Percentiles rank a stretch among this genome's conserved stretches.
Evolutionary conservation across 179 eudicot genomes (phyloP).

Genomic region (Beta corolliflora): DNA sequence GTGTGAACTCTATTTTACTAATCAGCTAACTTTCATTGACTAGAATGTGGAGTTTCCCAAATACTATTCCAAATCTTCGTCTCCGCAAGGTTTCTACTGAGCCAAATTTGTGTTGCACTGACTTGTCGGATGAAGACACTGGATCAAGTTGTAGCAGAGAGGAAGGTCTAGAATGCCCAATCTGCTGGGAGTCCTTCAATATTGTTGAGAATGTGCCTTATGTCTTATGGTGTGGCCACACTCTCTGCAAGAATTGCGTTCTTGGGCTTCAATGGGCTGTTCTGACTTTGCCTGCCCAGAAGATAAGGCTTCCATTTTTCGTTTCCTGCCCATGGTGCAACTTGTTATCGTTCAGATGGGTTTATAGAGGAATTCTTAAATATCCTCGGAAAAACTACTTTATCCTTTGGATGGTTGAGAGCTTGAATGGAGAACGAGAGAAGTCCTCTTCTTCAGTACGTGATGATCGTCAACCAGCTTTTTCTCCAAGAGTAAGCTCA

Average conservation of each 20-base stretch:
- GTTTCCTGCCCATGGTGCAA: slow-evolving; percentile 81
- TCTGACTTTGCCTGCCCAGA: slow-evolving; percentile 50
- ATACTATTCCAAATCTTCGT: slow-evolving; percentile 41
- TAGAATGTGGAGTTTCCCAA: slow-evolving; percentile 69
- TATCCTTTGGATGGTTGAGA: slow-evolving; percentile 82
- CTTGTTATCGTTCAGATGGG: slow-evolving; percentile 47
- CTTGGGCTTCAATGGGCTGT: slow-evolving; percentile 62
- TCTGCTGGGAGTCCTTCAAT: slow-evolving; percentile 75
- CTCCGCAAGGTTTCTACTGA: slow-evolving; percentile 46
- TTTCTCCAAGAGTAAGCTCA: slow-evolving; percentile 43
- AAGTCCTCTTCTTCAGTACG: slow-evolving; percentile 37
- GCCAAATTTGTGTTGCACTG: slow-evolving; percentile 41
- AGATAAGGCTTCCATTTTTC: slow-evolving; percentile 58
- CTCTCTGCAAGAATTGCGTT: slow-evolving; percentile 67
- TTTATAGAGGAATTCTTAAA: slow-evolving; percentile 58
- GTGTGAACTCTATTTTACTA: not conserved
- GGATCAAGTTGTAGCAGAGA: slow-evolving; percentile 52
- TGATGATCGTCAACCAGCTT: slow-evolving; percentile 39
- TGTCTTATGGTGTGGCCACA: slow-evolving; percentile 82
- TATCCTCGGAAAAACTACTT: slow-evolving; percentile 77
- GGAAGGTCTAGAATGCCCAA: slow-evolving; percentile 81
- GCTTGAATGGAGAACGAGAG: slow-evolving; percentile 63
- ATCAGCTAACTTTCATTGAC: not conserved
- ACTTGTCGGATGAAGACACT: slow-evolving; percentile 63
- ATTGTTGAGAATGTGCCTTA: slow-evolving; percentile 77